Conservation (phyloP, 2,329 filamentous ascomycete genomes). For the Pseudogymnoascus destructans region DNA sequence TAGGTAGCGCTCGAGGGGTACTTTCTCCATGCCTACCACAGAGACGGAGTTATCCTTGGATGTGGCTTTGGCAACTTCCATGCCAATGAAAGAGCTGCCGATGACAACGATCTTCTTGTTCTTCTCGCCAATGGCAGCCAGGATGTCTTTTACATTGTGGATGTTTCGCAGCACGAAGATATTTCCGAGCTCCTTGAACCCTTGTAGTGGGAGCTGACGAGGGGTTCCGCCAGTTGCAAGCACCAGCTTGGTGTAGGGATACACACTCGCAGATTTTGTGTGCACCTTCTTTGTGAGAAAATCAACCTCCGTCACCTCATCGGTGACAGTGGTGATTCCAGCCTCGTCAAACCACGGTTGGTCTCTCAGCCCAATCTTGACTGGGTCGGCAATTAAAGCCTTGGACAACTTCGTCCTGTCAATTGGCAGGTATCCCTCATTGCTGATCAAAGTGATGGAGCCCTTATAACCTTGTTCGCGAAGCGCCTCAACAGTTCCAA, state of each 20-base stretch:
- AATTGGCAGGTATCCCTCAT: constrained; percentile 75
- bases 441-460: constrained; percentile 67
- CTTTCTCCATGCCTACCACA: constrained; percentile 77
- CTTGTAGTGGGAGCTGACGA: constrained; percentile 61
- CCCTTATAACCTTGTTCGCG: constrained; percentile 71
- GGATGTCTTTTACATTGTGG: constrained; percentile 65
- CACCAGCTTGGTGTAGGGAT: constrained; percentile 75
- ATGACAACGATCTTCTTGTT: constrained; percentile 87
- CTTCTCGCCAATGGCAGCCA: constrained; percentile 65
- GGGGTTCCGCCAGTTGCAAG: constrained; percentile 78
- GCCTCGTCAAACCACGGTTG: constrained; percentile 61
- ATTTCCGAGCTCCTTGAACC: constrained; percentile 76
- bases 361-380: constrained; percentile 66
- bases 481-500: constrained; percentile 72
- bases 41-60: constrained; percentile 70
- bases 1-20: constrained; percentile 74
- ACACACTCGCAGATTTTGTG: constrained; percentile 60
- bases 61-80: constrained; percentile 87
- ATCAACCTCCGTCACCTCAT: constrained; percentile 61
- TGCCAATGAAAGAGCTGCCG: constrained; percentile 91
- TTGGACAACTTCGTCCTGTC: constrained; percentile 95
- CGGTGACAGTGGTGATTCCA: constrained; percentile 43
- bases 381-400: constrained; percentile 67
- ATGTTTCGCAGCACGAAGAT: constrained; percentile 74
- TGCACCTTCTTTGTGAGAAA: constrained; percentile 59